Percentiles rank a stretch among this genome's conserved stretches.
These are phyloP conservation scores for Chondrus crispus DNA, from an alignment of 23 red algal genomes.

Conservation along the genomic window DNA sequence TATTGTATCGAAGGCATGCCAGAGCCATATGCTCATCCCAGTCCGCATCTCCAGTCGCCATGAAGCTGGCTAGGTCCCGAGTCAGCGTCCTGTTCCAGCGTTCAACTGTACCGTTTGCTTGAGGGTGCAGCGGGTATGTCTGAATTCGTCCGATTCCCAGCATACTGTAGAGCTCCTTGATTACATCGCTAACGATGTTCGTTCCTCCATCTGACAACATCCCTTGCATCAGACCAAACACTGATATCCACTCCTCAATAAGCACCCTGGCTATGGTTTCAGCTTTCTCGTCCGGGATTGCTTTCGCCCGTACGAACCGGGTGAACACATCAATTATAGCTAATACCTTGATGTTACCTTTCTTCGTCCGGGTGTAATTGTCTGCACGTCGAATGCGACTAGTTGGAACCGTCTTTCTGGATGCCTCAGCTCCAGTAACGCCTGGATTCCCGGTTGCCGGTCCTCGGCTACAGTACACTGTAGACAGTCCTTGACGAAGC, in stretches of 20 bases:
- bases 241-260: neutral
- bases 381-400: neutral
- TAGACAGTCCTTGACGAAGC: neutral
- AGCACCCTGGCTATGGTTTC: neutral
- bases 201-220: neutral
- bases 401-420: neutral
- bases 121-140: neutral
- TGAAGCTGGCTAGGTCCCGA: neutral
- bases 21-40: neutral
- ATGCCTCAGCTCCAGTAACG: neutral
- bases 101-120: neutral
- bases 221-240: neutral
- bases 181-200: neutral
- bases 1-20: neutral
- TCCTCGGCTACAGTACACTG: slow-evolving; percentile 13
- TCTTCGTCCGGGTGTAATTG: neutral
- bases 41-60: neutral
- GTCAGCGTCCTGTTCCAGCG: neutral
- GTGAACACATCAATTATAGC: neutral
- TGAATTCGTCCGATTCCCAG: neutral
- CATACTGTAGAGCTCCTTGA: neutral
- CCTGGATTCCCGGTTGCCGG: neutral
- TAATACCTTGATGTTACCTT: neutral
- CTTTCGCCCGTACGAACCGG: neutral
- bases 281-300: neutral